Percentiles rank a stretch among this genome's conserved stretches.
These are phyloP conservation scores for Talaromyces sp. DNA, from an alignment of 2,329 filamentous ascomycete genomes.

Conservation along the genomic window DNA sequence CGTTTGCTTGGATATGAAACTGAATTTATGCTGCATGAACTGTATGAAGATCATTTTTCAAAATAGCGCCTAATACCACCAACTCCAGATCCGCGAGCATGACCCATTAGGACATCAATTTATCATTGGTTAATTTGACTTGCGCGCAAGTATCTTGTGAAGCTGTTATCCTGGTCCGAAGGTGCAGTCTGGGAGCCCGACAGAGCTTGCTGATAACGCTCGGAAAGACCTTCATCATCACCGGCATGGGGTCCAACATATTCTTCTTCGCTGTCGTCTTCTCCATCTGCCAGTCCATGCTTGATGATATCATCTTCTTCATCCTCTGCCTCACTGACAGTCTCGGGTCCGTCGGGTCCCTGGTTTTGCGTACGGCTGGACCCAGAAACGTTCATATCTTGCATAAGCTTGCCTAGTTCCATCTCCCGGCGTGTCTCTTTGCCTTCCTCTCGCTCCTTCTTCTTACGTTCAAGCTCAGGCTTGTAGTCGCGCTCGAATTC, in stretches of 20 bases:
- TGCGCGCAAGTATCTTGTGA: constrained; percentile 52
- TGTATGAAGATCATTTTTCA: neutral
- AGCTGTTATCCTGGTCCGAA: constrained; percentile 54
- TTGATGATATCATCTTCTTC: constrained; percentile 45
- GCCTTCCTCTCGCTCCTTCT: constrained; percentile 72
- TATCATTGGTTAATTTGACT: constrained; percentile 34
- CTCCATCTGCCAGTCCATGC: constrained; percentile 55
- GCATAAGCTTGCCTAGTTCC: constrained; percentile 91
- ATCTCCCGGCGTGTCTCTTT: constrained; percentile 73
- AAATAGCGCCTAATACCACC: constrained; percentile 5
- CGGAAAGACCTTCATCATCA: constrained; percentile 68
- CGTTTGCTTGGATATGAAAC: neutral
- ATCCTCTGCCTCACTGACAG: constrained; percentile 54
- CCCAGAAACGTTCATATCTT: constrained; percentile 73
- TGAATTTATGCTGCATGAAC: neutral
- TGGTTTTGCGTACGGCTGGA: constrained; percentile 30
- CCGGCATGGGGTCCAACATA: constrained; percentile 62
- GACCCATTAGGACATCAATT: neutral
- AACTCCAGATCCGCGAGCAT: constrained; percentile 3
- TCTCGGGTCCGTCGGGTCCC: constrained; percentile 41
- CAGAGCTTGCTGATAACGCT: constrained; percentile 76
- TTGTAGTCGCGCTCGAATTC: constrained; percentile 92
- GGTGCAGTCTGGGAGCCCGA: constrained; percentile 51
- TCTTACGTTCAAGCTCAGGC: constrained; percentile 81
- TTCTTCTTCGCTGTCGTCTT: constrained; percentile 51